Conservation (phyloP, 2,329 filamentous ascomycete species). For the Sclerotinia sclerotiorum region DNA sequence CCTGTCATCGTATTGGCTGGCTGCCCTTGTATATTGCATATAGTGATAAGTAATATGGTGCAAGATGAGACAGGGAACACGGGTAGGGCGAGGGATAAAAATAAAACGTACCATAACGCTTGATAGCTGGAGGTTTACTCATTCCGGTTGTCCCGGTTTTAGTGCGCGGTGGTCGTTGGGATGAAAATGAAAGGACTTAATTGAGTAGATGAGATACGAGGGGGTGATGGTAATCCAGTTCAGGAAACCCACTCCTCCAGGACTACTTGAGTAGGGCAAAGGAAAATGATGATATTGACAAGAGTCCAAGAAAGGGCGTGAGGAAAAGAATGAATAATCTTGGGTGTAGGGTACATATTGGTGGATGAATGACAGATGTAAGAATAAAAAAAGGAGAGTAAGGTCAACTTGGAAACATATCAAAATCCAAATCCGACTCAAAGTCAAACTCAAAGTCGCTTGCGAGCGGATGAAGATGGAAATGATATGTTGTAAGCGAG, state of each 20-base stretch:
- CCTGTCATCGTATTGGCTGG: background rate
- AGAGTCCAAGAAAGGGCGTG: slow-evolving; percentile 33
- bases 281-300: background rate
- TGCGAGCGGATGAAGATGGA: background rate
- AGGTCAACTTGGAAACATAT: background rate
- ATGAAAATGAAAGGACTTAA: background rate
- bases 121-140: background rate
- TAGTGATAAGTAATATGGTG: background rate
- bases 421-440: background rate
- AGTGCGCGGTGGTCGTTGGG: slow-evolving; percentile 26
- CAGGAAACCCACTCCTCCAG: background rate
- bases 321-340: slow-evolving; percentile 10
- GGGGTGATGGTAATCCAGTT: no score
- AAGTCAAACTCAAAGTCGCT: background rate
- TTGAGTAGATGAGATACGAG: background rate
- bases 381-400: background rate
- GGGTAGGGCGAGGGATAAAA: background rate
- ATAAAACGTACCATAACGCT: background rate
- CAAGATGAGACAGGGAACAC: background rate
- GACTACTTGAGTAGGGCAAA: background rate
- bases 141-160: background rate
- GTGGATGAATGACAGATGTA: background rate
- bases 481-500: background rate
- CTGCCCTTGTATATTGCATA: background rate
- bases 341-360: slow-evolving; percentile 1